Conservation (phyloP, 2,329 filamentous ascomycete species). For the Waltergamsia citrina region DNA sequence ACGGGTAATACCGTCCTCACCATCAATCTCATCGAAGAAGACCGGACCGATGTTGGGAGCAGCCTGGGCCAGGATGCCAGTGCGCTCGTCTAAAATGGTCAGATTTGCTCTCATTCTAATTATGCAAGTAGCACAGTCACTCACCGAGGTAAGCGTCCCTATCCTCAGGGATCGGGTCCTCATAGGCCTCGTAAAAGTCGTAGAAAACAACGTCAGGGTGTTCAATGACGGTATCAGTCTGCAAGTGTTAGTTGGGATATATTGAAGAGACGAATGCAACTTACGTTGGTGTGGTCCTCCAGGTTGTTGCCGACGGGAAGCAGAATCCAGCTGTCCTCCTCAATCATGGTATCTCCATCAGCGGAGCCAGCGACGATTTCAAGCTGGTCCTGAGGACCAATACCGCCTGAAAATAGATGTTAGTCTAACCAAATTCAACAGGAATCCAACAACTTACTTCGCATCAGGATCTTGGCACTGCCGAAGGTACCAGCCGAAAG, state of each 20-base stretch:
- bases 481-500: constrained; percentile 61
- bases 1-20: constrained; percentile 48
- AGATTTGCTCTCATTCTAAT: constrained; percentile 7
- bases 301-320: constrained; percentile 51
- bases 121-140: constrained; percentile 4
- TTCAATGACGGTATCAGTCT: constrained; percentile 36
- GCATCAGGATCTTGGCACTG: constrained; percentile 58
- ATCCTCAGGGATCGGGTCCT: constrained; percentile 34
- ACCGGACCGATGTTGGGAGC: constrained; percentile 58
- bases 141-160: constrained; percentile 31
- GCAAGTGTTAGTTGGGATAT: constrained; percentile 5
- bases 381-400: constrained; percentile 54
- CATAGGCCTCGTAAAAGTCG: constrained; percentile 55
- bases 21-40: constrained; percentile 41
- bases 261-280: constrained; percentile 2
- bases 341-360: constrained; percentile 42
- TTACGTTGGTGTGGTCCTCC: constrained; percentile 42
- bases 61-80: constrained; percentile 53
- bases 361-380: constrained; percentile 36
- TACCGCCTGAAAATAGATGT: constrained; percentile 29
- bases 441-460: constrained; percentile 28
- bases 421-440: constrained; percentile 11
- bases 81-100: constrained; percentile 26
- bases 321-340: constrained; percentile 41
- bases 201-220: constrained; percentile 44